These are phyloP conservation scores for Fusarium domesticum DNA, from an alignment of 2,329 filamentous ascomycete genomes.

Conservation along the genomic window DNA sequence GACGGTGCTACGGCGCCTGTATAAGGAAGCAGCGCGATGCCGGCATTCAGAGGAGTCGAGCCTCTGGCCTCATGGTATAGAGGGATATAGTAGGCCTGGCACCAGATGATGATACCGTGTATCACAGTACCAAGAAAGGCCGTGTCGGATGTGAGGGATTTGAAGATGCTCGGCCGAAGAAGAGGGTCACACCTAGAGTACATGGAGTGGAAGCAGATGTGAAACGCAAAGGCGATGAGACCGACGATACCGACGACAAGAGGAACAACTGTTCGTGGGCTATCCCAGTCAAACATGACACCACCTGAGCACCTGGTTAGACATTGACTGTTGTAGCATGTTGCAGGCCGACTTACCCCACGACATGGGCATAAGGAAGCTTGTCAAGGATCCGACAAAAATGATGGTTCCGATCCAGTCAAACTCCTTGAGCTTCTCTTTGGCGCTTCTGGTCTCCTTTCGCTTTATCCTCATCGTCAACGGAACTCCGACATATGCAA, in stretches of 20 bases:
- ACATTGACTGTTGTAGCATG: no score
- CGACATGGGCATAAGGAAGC: conserved; percentile 28
- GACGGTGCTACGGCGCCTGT: conserved; percentile 62
- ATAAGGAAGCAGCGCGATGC: conserved; percentile 54
- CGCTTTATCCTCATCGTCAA: conserved; percentile 20
- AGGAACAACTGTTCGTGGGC: conserved; percentile 60
- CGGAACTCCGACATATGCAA: conserved; percentile 19
- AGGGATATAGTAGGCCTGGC: conserved; percentile 21
- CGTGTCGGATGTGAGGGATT: conserved; percentile 20
- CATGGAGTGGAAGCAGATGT: conserved; percentile 20
- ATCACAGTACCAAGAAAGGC: conserved; percentile 24
- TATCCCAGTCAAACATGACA: conserved; percentile 62
- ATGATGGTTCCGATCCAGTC: conserved; percentile 62
- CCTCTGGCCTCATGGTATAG: conserved; percentile 24
- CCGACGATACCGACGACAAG: conserved; percentile 53
- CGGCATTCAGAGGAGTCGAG: conserved; percentile 30
- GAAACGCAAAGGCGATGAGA: conserved; percentile 16
- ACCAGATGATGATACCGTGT: conserved; percentile 24
- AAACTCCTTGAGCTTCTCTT: conserved; percentile 36
- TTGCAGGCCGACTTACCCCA: conserved; percentile 15
- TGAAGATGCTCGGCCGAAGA: conserved; percentile 23
- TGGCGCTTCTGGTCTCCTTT: conserved; percentile 9
- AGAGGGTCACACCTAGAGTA: conserved; percentile 24
- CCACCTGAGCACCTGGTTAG: no score
- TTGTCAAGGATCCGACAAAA: conserved; percentile 57